Percentiles rank a stretch among this genome's conserved stretches.
Conservation (phyloP, 2,329 filamentous ascomycete species). For the Pezicula radicicola region DNA sequence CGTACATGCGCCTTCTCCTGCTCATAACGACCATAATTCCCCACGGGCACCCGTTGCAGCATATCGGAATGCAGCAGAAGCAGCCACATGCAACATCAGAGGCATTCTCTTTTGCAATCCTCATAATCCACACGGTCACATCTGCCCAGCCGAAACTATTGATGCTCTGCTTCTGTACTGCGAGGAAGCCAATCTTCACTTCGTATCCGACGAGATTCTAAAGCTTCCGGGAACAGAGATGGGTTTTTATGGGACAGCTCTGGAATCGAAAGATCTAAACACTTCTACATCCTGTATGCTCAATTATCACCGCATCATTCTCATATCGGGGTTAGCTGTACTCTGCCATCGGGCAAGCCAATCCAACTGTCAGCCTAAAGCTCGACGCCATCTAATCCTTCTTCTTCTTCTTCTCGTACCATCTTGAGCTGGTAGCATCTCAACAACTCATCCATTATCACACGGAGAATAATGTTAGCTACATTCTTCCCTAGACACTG, state of each 20-base stretch:
- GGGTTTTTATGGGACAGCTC: no score
- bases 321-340: no score
- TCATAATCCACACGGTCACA: conserved; percentile 21
- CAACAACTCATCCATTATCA: not conserved
- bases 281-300: no score
- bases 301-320: no score
- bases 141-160: conserved; percentile 12
- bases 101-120: conserved; percentile 36
- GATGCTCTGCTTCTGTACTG: conserved; percentile 33
- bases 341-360: no score
- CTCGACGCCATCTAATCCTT: no score
- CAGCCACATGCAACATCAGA: conserved; percentile 9
- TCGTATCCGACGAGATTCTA: conserved; percentile 45
- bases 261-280: no score
- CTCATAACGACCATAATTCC: not conserved
- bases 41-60: not conserved
- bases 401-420: no score
- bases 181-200: conserved; percentile 36
- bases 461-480: conserved; percentile 33
- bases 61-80: not conserved
- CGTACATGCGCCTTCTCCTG: not conserved
- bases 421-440: no score
- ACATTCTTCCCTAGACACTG: conserved; percentile 40
- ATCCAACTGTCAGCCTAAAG: no score
- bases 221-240: no score